Conservation (phyloP, 176 grass and related monocot genomes). For the Puya raimondii region DNA sequence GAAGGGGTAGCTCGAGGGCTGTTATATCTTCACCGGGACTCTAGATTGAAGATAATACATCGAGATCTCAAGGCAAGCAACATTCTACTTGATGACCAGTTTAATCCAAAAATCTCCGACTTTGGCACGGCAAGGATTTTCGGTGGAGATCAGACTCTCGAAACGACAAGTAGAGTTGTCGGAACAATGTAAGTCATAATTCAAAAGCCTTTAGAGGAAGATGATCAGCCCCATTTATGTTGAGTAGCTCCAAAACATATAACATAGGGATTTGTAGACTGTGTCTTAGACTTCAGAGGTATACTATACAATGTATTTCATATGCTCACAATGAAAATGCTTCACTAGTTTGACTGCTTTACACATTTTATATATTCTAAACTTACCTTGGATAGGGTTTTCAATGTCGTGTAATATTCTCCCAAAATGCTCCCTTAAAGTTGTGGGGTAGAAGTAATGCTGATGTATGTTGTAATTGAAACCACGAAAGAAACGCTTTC, state of each 20-base stretch:
- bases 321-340: not conserved
- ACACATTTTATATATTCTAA: too few species aligned
- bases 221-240: not conserved
- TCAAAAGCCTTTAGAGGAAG: not conserved
- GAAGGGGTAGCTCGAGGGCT: conserved; percentile 40
- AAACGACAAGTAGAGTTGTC: conserved; percentile 29
- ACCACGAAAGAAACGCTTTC: too few species aligned
- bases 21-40: conserved; percentile 51
- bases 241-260: not conserved
- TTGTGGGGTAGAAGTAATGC: too few species aligned
- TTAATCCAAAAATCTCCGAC: conserved; percentile 55
- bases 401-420: too few species aligned
- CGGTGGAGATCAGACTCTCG: conserved; percentile 13
- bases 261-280: too few species aligned
- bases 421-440: too few species aligned
- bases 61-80: conserved; percentile 45
- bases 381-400: too few species aligned
- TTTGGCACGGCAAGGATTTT: conserved; percentile 63
- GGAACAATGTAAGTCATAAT: conserved; percentile 44
- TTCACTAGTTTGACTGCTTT: not conserved
- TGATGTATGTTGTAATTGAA: too few species aligned
- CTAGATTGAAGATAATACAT: conserved; percentile 37
- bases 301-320: not conserved
- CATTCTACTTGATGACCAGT: conserved; percentile 28
- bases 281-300: too few species aligned